Conservation (phyloP, 345 rosid genomes). For the Linum trigynum region DNA sequence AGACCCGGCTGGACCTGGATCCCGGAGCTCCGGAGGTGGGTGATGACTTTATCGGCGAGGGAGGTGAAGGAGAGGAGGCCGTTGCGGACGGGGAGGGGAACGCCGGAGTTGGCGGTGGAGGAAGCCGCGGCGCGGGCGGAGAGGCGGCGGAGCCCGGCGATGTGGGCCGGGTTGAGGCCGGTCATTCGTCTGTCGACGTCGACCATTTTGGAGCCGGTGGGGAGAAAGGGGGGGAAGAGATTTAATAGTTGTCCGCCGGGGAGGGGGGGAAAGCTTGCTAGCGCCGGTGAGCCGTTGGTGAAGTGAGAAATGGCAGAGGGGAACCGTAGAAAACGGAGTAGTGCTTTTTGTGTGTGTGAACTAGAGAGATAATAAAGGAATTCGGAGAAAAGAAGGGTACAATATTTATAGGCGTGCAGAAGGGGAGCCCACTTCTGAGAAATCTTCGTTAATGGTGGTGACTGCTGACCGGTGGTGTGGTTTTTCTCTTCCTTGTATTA, state of each 20-base stretch:
- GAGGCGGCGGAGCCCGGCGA: constrained; percentile 90
- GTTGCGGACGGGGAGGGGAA: constrained; percentile 39
- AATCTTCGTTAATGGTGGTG: constrained; percentile 12
- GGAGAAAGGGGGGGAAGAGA: not conserved
- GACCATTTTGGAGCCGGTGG: constrained; percentile 37
- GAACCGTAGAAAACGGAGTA: not conserved
- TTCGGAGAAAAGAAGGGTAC: not conserved
- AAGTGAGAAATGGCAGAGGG: constrained; percentile 16
- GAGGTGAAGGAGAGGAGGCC: constrained; percentile 64
- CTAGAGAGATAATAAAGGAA: not conserved
- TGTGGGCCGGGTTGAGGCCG: constrained; percentile 80
- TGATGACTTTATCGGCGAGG: constrained; percentile 61
- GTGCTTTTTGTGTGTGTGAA: constrained; percentile 5
- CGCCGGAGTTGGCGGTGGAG: constrained; percentile 21
- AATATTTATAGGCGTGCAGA: constrained; percentile 30
- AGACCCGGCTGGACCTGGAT: constrained; percentile 77
- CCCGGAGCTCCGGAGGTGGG: constrained; percentile 58
- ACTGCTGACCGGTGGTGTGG: not conserved
- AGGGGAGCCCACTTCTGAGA: constrained; percentile 22
- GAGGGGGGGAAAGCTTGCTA: not conserved
- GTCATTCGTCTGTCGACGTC: constrained; percentile 96
- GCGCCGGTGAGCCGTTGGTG: not conserved
- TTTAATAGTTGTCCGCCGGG: not conserved
- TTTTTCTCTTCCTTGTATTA: not conserved
- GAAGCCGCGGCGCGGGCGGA: constrained; percentile 89